These are phyloP conservation scores for Pontederia paniculata DNA, from an alignment of 176 grass and related monocot species.

Conservation along the genomic window DNA sequence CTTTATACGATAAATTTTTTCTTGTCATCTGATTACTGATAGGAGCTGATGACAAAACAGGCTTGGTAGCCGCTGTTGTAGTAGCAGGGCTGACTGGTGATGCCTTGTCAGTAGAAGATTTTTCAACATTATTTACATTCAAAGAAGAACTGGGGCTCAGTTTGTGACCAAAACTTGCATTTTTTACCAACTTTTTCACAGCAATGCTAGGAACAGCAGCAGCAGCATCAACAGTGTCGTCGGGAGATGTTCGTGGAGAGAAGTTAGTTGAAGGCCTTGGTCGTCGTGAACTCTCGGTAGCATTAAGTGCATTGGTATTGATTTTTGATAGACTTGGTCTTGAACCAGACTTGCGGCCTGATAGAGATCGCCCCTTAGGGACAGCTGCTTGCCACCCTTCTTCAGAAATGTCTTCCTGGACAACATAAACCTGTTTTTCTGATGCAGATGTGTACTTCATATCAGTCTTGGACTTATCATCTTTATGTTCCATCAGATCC, in stretches of 20 bases:
- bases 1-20: constrained; percentile 93
- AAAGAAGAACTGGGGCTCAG: constrained; percentile 25
- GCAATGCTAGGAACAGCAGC: constrained; percentile 30
- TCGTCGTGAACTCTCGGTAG: constrained; percentile 57
- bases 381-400: constrained; percentile 96
- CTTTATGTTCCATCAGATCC: constrained; percentile 43
- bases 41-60: constrained; percentile 29
- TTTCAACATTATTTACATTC: constrained; percentile 32
- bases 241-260: constrained; percentile 38
- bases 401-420: constrained; percentile 49
- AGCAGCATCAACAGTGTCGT: constrained; percentile 24
- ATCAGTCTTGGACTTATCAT: constrained; percentile 38
- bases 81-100: constrained; percentile 33
- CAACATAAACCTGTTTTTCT: constrained; percentile 35
- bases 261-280: constrained; percentile 38
- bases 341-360: constrained; percentile 48
- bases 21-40: constrained; percentile 36
- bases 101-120: constrained; percentile 47
- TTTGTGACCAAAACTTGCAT: constrained; percentile 58
- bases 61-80: constrained; percentile 31
- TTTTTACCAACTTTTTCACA: constrained; percentile 75
- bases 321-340: constrained; percentile 68
- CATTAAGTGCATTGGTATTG: constrained; percentile 51
- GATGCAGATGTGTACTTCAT: constrained; percentile 19
- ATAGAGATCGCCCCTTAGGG: constrained; percentile 55